Conservation (phyloP, 306 rosid species). For the Begonia peltatifolia region DNA sequence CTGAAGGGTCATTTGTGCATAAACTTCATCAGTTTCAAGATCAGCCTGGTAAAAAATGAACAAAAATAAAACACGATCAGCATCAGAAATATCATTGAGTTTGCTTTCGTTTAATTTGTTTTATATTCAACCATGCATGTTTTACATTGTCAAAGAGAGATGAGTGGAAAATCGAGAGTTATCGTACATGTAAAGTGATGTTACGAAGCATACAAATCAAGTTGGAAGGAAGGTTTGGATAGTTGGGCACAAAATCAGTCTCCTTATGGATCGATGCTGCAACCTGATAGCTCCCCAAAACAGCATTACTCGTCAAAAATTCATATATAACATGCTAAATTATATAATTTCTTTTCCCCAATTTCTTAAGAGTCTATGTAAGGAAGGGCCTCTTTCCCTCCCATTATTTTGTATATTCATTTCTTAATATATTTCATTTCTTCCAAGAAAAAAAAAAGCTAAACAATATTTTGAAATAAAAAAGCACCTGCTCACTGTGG, state of each 20-base stretch:
- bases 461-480: too few relatives aligned
- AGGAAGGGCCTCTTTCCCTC: too few relatives aligned
- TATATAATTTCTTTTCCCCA: too few relatives aligned
- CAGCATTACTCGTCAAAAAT: too few relatives aligned
- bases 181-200: conserved; percentile 80
- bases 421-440: too few relatives aligned
- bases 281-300: conserved; percentile 39
- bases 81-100: too few relatives aligned
- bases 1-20: conserved; percentile 98
- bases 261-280: conserved; percentile 99
- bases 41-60: conserved; percentile 58
- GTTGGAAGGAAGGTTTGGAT: conserved; percentile 92
- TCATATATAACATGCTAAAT: too few relatives aligned
- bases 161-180: conserved; percentile 1
- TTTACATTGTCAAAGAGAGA: neutral
- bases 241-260: conserved; percentile 79
- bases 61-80: neutral
- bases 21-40: conserved; percentile 95
- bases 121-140: neutral
- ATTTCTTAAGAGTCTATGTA: too few relatives aligned
- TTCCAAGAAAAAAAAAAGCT: too few relatives aligned
- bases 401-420: too few relatives aligned
- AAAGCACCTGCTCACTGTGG: conserved; percentile 84
- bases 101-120: neutral
- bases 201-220: conserved; percentile 95